A percentile compares a stretch with the other conserved stretches of the same genome.
Conservation (phyloP, 2,329 filamentous ascomycete genomes). For the Colletotrichum echinochloae region DNA sequence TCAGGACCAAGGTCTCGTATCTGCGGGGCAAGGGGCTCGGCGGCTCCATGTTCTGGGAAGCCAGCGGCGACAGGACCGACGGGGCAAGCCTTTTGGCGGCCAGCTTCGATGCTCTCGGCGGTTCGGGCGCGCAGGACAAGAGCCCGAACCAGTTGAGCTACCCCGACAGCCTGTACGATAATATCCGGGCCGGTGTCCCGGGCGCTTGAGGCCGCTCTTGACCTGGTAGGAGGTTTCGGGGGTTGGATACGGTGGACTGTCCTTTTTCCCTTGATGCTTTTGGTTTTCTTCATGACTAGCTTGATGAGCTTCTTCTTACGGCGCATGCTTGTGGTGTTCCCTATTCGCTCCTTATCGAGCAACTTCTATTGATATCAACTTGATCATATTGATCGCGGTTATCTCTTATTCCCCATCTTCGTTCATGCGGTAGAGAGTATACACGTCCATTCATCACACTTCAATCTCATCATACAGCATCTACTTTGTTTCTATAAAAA, state of each 20-base stretch:
- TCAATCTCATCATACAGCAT: not conserved
- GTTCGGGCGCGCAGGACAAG: constrained; percentile 58
- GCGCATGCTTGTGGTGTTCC: not conserved
- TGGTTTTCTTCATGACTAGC: too few species aligned
- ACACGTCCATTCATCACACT: too few species aligned
- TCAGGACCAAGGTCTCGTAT: constrained; percentile 72
- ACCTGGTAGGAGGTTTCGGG: too few species aligned
- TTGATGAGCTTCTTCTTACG: not conserved
- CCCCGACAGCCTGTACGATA: constrained; percentile 68
- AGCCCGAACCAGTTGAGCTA: constrained; percentile 66
- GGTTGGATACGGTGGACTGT: not conserved
- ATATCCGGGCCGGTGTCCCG: constrained; percentile 54
- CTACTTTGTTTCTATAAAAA: too few species aligned
- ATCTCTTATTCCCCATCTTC: not conserved
- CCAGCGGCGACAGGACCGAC: constrained; percentile 71
- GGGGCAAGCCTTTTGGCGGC: constrained; percentile 65
- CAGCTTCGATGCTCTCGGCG: constrained; percentile 47
- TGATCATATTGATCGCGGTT: accelerated
- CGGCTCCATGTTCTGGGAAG: constrained; percentile 89
- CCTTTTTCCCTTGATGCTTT: not conserved
- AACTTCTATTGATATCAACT: not conserved
- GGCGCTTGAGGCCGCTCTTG: not conserved
- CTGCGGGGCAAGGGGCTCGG: constrained; percentile 72
- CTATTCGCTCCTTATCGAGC: not conserved
- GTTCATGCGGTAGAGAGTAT: too few species aligned